A percentile compares a stretch with the other conserved stretches of the same genome.
phyloP scores from a whole-genome alignment of 2,329 filamentous ascomycete genomes.

The Camptophora hylomeconis region DNA sequence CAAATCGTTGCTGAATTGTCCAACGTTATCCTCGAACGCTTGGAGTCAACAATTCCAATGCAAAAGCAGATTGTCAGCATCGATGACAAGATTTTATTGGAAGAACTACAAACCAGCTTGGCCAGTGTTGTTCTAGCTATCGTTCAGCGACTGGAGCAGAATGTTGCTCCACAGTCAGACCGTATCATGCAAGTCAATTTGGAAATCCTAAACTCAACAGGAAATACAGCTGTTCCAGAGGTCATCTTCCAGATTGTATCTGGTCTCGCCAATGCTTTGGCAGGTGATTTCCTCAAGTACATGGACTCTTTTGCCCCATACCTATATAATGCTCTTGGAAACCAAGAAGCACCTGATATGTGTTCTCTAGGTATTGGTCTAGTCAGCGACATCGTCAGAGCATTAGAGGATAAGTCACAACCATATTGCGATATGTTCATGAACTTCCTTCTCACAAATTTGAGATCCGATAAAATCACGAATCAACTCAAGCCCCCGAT shows the following conservation, averaged over 20 bases:
- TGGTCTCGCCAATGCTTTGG: conserved; percentile 78
- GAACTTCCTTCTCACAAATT: conserved; percentile 90
- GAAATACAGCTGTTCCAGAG: conserved; percentile 89
- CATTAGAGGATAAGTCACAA: conserved; percentile 77
- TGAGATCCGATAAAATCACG: conserved; percentile 71
- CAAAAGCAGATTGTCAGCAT: conserved; percentile 91
- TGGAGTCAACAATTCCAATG: conserved; percentile 80
- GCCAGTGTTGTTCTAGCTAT: conserved; percentile 85
- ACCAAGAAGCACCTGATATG: conserved; percentile 86
- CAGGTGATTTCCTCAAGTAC: conserved; percentile 90
- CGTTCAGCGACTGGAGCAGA: conserved; percentile 77
- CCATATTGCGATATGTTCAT: conserved; percentile 96
- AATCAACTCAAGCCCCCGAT: conserved; percentile 98
- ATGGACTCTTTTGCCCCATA: conserved; percentile 92
- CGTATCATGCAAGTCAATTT: conserved; percentile 86
- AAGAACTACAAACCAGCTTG: conserved; percentile 96
- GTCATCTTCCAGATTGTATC: conserved; percentile 86
- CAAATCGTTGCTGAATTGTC: conserved; percentile 68
- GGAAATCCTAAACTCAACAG: conserved; percentile 61
- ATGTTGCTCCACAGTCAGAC: conserved; percentile 80
- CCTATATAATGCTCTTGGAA: conserved; percentile 84
- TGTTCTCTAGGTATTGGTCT: conserved; percentile 97
- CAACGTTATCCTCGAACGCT: conserved; percentile 75
- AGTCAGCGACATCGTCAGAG: conserved; percentile 90
- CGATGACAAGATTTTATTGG: conserved; percentile 87